A percentile compares a stretch with the other conserved stretches of the same genome.
Evolutionary conservation across 2,329 filamentous ascomycete genomes (phyloP).

Genomic region (Emmonsia crescens): DNA sequence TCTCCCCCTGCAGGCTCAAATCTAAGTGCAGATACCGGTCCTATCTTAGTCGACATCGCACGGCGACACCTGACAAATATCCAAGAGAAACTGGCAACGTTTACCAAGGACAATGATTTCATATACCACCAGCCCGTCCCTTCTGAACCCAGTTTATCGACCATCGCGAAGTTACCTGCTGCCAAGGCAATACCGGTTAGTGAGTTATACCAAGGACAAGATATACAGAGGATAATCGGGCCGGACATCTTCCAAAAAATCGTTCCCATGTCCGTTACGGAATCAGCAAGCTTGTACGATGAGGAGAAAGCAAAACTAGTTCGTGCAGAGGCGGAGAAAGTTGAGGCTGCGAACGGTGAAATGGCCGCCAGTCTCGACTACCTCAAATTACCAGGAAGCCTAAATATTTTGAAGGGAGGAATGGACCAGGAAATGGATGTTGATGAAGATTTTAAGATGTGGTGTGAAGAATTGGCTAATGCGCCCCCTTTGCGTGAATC

Average conservation of each 20-base stretch:
- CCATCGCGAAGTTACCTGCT: slow-evolving; percentile 82
- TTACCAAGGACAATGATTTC: slow-evolving; percentile 90
- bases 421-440: slow-evolving; percentile 81
- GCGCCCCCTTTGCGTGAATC: slow-evolving; percentile 69
- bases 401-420: slow-evolving; percentile 86
- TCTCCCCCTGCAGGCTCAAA: slow-evolving; percentile 74
- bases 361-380: slow-evolving; percentile 95
- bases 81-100: slow-evolving; percentile 65
- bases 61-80: slow-evolving; percentile 72
- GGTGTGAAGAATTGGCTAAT: slow-evolving; percentile 86
- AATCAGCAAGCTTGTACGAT: slow-evolving; percentile 92
- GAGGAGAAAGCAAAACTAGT: slow-evolving; percentile 97
- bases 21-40: slow-evolving; percentile 66
- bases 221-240: slow-evolving; percentile 92
- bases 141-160: slow-evolving; percentile 66
- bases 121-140: slow-evolving; percentile 94
- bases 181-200: slow-evolving; percentile 96
- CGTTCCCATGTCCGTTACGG: slow-evolving; percentile 88
- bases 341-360: slow-evolving; percentile 85
- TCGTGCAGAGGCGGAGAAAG: slow-evolving; percentile 83
- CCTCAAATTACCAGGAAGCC: slow-evolving; percentile 72
- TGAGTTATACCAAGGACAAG: slow-evolving; percentile 91
- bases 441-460: slow-evolving; percentile 82
- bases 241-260: slow-evolving; percentile 96
- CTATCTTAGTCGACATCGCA: slow-evolving; percentile 64